phyloP scores from a whole-genome alignment of 768 basidiomycete genomes.

The Trametes maxima region DNA sequence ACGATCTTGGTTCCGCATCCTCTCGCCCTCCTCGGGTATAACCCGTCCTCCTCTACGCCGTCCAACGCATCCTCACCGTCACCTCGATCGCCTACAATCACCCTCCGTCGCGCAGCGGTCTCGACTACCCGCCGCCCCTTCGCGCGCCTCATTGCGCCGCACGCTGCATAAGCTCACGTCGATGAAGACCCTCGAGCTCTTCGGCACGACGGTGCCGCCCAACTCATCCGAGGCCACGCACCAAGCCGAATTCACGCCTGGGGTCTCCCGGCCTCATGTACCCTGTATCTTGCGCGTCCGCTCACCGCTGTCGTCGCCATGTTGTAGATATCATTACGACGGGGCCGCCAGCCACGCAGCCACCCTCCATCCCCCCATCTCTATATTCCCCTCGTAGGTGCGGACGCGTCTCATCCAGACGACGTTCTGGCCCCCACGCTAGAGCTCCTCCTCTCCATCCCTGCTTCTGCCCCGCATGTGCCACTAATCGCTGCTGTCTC shows the following conservation, averaged over 20 bases:
- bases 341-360: too few relatives aligned
- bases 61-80: background rate
- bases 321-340: too few relatives aligned
- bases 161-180: background rate
- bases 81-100: background rate
- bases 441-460: background rate
- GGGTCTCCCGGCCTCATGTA: background rate
- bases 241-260: background rate
- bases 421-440: background rate
- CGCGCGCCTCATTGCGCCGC: background rate
- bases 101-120: background rate
- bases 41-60: background rate
- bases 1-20: conserved; percentile 9
- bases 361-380: background rate
- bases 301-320: too few relatives aligned
- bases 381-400: background rate
- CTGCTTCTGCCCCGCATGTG: background rate
- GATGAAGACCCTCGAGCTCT: background rate
- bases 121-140: background rate
- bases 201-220: conserved; percentile 1
- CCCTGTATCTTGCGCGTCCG: background rate
- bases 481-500: background rate
- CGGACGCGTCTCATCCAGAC: background rate
- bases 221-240: background rate
- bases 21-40: background rate